phyloP scores from a whole-genome alignment of 2,329 filamentous ascomycete genomes.

The Penicillium sp. region DNA sequence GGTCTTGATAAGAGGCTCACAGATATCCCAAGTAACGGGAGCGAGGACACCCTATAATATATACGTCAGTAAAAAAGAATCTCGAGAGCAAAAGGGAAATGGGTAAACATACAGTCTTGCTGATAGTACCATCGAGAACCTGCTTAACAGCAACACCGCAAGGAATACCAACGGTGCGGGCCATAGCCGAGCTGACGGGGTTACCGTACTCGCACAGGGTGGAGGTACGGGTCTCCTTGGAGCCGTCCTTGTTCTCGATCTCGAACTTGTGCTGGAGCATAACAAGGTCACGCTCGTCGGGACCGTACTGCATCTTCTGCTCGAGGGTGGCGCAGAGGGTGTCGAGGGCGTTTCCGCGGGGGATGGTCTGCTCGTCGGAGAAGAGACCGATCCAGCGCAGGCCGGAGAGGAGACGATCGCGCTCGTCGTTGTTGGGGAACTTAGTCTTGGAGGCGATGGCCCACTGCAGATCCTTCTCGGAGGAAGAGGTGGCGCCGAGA shows the following conservation, averaged over 20 bases:
- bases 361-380: conserved; percentile 66
- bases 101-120: conserved; percentile 51
- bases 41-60: conserved; percentile 62
- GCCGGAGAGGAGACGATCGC: conserved; percentile 66
- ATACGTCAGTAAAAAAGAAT: not conserved
- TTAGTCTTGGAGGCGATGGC: conserved; percentile 73
- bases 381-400: conserved; percentile 70
- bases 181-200: conserved; percentile 79
- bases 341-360: conserved; percentile 77
- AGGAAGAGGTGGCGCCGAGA: conserved; percentile 64
- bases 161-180: conserved; percentile 66
- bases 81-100: not conserved
- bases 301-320: conserved; percentile 84
- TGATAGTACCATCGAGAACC: conserved; percentile 72
- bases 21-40: conserved; percentile 70
- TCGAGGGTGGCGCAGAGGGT: conserved; percentile 87
- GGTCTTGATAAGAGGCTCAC: conserved; percentile 71
- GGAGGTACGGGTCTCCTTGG: conserved; percentile 71
- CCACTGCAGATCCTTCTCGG: conserved; percentile 67
- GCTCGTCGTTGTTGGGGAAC: conserved; percentile 67
- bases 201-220: conserved; percentile 82
- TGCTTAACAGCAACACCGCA: conserved; percentile 73
- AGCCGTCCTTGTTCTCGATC: conserved; percentile 78
- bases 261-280: conserved; percentile 65
- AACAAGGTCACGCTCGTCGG: conserved; percentile 80